Conservation (phyloP, 1,139 yeast species). For the Candida glucosophila region DNA sequence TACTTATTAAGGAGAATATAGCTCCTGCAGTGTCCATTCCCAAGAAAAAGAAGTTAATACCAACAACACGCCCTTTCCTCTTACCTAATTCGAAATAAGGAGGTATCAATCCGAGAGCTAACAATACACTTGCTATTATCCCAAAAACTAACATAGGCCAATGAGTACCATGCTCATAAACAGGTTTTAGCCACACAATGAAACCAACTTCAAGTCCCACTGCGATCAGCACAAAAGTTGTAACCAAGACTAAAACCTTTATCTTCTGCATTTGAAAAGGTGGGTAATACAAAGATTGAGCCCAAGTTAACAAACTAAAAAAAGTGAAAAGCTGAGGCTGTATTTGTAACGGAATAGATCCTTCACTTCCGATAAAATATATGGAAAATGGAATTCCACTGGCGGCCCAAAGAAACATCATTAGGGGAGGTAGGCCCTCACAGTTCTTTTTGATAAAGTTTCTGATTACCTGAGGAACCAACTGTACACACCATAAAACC, state of each 20-base stretch:
- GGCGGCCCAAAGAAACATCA: conserved; percentile 79
- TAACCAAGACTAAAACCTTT: conserved; percentile 30
- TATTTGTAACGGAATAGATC: conserved; percentile 68
- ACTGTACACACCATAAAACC: conserved; percentile 82
- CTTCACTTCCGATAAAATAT: conserved; percentile 64
- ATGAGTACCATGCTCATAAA: conserved; percentile 47
- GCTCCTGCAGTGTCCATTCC: conserved; percentile 80
- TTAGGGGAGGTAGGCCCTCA: conserved; percentile 74
- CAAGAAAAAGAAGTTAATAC: conserved; percentile 78
- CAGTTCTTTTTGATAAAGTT: conserved; percentile 72
- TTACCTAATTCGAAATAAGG: conserved; percentile 82
- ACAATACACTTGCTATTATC: conserved; percentile 62
- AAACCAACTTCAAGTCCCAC: conserved; percentile 65
- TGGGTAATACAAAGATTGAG: conserved; percentile 74
- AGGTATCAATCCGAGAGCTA: conserved; percentile 76
- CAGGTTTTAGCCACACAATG: conserved; percentile 59
- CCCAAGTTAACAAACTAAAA: conserved; percentile 62
- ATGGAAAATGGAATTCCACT: conserved; percentile 81
- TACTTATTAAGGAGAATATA: conserved; percentile 58
- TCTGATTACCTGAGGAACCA: conserved; percentile 73
- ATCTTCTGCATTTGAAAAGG: conserved; percentile 39
- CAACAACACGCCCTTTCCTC: conserved; percentile 76
- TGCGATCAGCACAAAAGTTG: conserved; percentile 31
- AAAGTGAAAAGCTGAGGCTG: conserved; percentile 82
- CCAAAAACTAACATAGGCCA: conserved; percentile 85